Base-by-base conservation (phyloP, 108 stramenopile genomes). In the Chaetoceros tenuissimus region DNA sequence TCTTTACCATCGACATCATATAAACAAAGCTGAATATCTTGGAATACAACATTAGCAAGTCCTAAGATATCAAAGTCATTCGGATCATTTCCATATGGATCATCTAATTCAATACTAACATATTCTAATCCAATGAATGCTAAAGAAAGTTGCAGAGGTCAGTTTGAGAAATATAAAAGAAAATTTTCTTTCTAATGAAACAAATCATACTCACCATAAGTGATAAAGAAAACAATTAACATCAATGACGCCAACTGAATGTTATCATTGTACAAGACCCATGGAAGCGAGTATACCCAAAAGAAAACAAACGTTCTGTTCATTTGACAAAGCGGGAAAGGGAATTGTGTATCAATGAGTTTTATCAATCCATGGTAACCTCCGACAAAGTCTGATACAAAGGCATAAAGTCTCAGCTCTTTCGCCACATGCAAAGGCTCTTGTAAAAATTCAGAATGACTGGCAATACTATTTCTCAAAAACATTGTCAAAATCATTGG, bases 201-300 rank as follows among this genome's bases (percentile, higher is more conserved):
- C 34, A 10, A 40, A 40, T 40, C 34, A 40, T n/a, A n/a, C 34
- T 40, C 13, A 40, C 81, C 81, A 53, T 75, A 82, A 7, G 81
- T 82, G 28, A 78, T 24, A 53, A 82, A 74, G 20, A 81, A 77
- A 18, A 78, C 57, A 55, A 81, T 68, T 0, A 63, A 53, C 10
- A 17, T 44, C 55, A 66, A 69, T 51, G 60, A 55, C 40, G 34
- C 13, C 13, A 40, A 5, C 34, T 40, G 34, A 40, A 40, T 40
- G 5, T 40, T 13, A 40, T 40, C 34, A 40, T 40, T 40, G 34
- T 40, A 40, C 34, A 40, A 40, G 13, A 40, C 34, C 34, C 34
- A 59, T 0, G 62, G 68, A 49, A 74, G 27, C 13, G 49, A 60
- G 26, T 48, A 69, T 0, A 69, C 31, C n/a, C 48, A 68, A 28